Conservation (phyloP, 495 filamentous ascomycete genomes). For the Melanomma pulvis-pyrius region DNA sequence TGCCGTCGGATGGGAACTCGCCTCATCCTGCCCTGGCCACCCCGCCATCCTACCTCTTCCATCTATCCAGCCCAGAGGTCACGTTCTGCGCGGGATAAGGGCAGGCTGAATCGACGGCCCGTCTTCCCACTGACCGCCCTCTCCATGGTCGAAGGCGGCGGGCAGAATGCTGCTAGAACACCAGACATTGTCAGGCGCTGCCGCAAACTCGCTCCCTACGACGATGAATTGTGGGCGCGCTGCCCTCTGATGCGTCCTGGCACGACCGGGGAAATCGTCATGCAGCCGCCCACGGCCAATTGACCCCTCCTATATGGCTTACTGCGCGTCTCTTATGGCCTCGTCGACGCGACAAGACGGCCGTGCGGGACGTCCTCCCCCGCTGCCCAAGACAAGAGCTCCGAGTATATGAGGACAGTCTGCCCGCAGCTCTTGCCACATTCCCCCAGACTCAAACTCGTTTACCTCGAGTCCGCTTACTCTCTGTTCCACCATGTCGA, state of each 20-base stretch:
- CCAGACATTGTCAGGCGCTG: conserved; percentile 8
- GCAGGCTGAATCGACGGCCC: conserved; percentile 37
- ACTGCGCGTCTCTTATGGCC: conserved; percentile 19
- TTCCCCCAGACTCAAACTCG: conserved; percentile 2
- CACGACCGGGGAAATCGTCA: conserved; percentile 13
- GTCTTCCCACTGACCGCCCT: conserved; percentile 32
- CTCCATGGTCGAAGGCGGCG: conserved; percentile 7
- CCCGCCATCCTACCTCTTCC: conserved; percentile 1
- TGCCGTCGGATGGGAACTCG: background rate
- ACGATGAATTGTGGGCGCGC: background rate
- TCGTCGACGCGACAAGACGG: conserved; percentile 26
- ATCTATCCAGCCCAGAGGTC: background rate
- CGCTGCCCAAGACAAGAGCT: conserved; percentile 18
- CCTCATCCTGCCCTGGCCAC: background rate
- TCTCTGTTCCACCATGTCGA: conserved; percentile 26
- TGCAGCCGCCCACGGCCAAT: conserved; percentile 10
- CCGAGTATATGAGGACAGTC: conserved; percentile 28
- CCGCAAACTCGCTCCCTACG: background rate
- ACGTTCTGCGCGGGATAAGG: conserved; percentile 19
- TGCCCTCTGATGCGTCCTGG: background rate
- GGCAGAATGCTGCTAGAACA: conserved; percentile 28
- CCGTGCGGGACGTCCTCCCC: conserved; percentile 30
- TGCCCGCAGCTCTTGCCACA: background rate
- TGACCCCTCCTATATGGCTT: conserved; percentile 8
- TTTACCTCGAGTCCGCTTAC: conserved; percentile 2